Base-by-base conservation (phyloP, 768 basidiomycete genomes). In the Psilocybe azurescens region DNA sequence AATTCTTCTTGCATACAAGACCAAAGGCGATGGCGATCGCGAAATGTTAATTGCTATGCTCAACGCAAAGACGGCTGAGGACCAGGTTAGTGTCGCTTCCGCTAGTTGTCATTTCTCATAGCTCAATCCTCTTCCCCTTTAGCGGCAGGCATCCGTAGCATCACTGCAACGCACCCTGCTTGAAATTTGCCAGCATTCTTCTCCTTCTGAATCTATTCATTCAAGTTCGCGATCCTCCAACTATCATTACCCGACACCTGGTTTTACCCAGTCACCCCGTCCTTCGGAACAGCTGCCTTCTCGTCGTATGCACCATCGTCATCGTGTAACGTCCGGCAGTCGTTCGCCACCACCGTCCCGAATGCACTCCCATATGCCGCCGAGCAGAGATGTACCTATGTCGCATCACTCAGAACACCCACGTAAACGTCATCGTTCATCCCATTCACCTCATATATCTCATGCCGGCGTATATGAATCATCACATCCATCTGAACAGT, bases 41-140 rank as follows among this genome's bases (percentile, higher is more conserved):
- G 94, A 96, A 56, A 90, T 96, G 87, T 81, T 97, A 20, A 82
- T 97, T 38, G 86, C 93, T 66, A 91, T 97, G 84, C 81, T 97
- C 53, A 94, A 91, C 62, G 94, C 95, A 70, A 97, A 97, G 80
- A 85, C 88, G 50, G 90, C 95, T 11, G 95, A 97, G 73, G 95
- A 97, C 72, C 91, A 97, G 85, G 94, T 93, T 65, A 46, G 86
- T 70, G 56, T 5, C 41, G 11, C 55, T 56, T 38, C 44, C 55
- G 53, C 59, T 52, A 56, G 46, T 33, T 60, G 58, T 28, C 33
- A 44, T 18, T 53, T 53, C 53, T 29, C 28, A 50, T 54, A 24
- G 56, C 51, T 63, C 36, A 54, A 54, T 60, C 56, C 58, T 53
- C 39, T 62, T 51, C 55, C 44, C 13, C 54, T 60, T 48, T 68